Percentiles rank a stretch among this genome's conserved stretches.
Evolutionary conservation across 1,284 basidiomycete species (phyloP).

Genomic region (Dichomitus squalens): DNA sequence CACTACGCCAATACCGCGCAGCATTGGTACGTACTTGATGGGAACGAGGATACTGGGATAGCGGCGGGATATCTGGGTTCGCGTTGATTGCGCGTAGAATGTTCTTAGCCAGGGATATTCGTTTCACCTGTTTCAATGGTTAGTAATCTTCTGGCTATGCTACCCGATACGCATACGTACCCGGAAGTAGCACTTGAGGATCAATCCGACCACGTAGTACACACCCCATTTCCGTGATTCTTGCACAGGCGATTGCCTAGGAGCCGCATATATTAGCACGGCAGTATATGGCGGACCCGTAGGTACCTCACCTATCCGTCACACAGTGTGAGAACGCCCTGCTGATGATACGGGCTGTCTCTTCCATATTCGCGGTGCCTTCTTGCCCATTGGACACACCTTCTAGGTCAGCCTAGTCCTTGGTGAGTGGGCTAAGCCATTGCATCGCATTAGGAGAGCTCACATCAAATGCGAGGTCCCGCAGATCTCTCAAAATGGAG

Average conservation of each 20-base stretch:
- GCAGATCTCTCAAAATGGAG: constrained; percentile 75
- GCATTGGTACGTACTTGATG: constrained; percentile 70
- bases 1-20: not conserved
- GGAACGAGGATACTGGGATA: constrained; percentile 76
- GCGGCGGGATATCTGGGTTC: constrained; percentile 81
- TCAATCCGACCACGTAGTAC: constrained; percentile 91
- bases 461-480: constrained; percentile 80
- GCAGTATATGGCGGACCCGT: not conserved
- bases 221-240: constrained; percentile 92
- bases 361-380: constrained; percentile 81
- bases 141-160: not conserved
- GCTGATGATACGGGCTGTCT: constrained; percentile 87
- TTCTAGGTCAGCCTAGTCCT: constrained; percentile 66
- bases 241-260: constrained; percentile 53
- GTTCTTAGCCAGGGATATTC: constrained; percentile 90
- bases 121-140: constrained; percentile 65
- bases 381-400: constrained; percentile 59
- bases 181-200: constrained; percentile 94
- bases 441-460: constrained; percentile 8
- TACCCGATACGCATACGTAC: constrained; percentile 46
- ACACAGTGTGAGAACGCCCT: constrained; percentile 93
- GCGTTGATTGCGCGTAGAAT: constrained; percentile 88
- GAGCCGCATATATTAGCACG: not conserved
- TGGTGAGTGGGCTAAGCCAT: not conserved
- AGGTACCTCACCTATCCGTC: constrained; percentile 70